A percentile compares a stretch with the other conserved stretches of the same genome.
These are phyloP conservation scores for Pestalotiopsis sp. DNA, from an alignment of 2,329 filamentous ascomycete genomes.

Conservation along the genomic window DNA sequence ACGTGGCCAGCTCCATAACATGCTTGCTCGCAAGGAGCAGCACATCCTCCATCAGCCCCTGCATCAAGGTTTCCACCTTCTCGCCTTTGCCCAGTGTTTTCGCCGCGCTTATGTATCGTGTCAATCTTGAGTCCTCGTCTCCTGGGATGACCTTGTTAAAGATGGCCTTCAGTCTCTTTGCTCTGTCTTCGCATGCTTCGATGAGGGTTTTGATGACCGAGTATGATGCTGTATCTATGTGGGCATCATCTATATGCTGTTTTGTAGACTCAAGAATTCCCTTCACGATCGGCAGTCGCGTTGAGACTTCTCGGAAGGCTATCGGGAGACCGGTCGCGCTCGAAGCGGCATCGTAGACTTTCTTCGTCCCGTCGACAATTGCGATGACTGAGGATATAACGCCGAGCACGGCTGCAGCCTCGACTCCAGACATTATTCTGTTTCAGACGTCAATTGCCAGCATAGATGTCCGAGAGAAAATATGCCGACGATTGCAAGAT, in stretches of 20 bases:
- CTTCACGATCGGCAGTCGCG: neutral
- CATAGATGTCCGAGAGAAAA: no score
- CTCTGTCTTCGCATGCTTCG: neutral
- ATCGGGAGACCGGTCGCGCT: neutral
- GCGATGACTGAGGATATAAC: neutral
- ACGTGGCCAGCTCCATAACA: neutral
- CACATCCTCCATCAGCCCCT: neutral
- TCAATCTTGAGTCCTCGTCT: neutral
- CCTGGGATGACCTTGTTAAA: neutral
- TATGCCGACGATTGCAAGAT: no score
- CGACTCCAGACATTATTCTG: neutral
- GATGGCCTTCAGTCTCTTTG: neutral
- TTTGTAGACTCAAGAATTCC: neutral
- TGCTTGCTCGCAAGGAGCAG: neutral
- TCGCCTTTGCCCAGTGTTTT: neutral
- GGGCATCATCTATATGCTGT: neutral
- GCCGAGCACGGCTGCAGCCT: neutral
- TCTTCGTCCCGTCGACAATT: neutral
- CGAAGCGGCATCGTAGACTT: neutral
- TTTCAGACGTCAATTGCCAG: no score
- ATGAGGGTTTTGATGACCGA: neutral
- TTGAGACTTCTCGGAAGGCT: neutral
- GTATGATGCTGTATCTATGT: neutral
- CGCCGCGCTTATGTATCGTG: neutral
- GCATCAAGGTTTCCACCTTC: neutral